These are phyloP conservation scores for Phytophthora vignae DNA, from an alignment of 352 stramenopile genomes.

Conservation along the genomic window DNA sequence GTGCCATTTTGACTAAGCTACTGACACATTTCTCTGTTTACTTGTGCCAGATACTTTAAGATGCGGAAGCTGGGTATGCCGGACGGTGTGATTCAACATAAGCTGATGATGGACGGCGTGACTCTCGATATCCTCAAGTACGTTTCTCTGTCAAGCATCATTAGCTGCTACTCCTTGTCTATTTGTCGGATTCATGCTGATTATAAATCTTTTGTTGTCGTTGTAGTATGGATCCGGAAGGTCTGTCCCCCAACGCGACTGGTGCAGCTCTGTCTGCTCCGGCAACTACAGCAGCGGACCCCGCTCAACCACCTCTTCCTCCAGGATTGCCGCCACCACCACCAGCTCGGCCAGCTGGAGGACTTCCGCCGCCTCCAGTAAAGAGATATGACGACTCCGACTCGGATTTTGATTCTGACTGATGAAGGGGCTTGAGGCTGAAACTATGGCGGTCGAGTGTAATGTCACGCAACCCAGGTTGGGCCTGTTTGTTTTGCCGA, in stretches of 20 bases:
- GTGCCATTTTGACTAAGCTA: background rate
- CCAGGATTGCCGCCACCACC: slow-evolving; percentile 36
- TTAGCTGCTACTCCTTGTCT: background rate
- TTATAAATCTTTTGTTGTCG: background rate
- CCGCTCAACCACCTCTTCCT: slow-evolving; percentile 43
- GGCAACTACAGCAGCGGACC: slow-evolving; percentile 9
- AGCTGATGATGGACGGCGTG: slow-evolving; percentile 82
- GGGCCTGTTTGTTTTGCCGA: background rate
- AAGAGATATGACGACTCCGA: slow-evolving; percentile 49
- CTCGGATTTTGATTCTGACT: slow-evolving; percentile 73
- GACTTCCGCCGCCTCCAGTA: slow-evolving; percentile 59
- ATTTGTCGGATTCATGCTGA: background rate
- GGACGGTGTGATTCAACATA: slow-evolving; percentile 82
- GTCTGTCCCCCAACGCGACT: slow-evolving; percentile 71
- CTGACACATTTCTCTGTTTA: slow-evolving; percentile 4
- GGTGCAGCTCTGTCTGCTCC: slow-evolving; percentile 17
- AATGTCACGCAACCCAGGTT: slow-evolving; percentile 18
- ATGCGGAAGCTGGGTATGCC: slow-evolving; percentile 87
- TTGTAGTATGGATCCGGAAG: slow-evolving; percentile 80
- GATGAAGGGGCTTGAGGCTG: slow-evolving; percentile 11
- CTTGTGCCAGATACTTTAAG: slow-evolving; percentile 76
- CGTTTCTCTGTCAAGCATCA: slow-evolving; percentile 1
- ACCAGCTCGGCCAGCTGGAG: slow-evolving; percentile 35
- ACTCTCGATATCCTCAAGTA: slow-evolving; percentile 80
- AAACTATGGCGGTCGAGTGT: background rate